Percentiles rank a stretch among this genome's conserved stretches.
Evolutionary conservation across 176 grass and related monocot genomes (phyloP).

Genomic region (Panicum miliaceum): DNA sequence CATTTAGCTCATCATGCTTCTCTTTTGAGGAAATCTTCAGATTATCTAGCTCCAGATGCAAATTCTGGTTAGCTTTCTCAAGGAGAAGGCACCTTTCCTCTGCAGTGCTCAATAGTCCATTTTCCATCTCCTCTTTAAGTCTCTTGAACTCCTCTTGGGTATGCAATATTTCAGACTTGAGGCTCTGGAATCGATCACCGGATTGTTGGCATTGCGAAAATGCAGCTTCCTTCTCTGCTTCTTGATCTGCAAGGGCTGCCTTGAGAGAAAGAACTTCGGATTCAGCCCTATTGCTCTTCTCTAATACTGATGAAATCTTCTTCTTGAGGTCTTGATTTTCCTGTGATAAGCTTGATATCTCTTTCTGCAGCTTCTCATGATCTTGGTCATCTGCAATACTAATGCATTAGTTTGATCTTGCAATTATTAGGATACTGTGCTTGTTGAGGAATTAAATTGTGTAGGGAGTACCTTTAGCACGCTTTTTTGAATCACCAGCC

Average conservation of each 20-base stretch:
- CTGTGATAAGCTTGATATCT: slow-evolving; percentile 72
- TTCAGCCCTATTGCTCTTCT: slow-evolving; percentile 58
- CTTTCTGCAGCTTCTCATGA: slow-evolving; percentile 71
- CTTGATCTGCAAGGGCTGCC: slow-evolving; percentile 61
- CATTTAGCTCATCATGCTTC: slow-evolving; percentile 60
- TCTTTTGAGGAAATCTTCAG: slow-evolving; percentile 63
- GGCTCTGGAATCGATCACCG: slow-evolving; percentile 52
- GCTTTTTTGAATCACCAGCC: slow-evolving; percentile 54
- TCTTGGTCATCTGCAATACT: slow-evolving; percentile 59
- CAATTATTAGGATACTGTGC: neutral
- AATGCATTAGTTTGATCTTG: slow-evolving; percentile 27
- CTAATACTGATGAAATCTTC: slow-evolving; percentile 61
- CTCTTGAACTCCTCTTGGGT: slow-evolving; percentile 85
- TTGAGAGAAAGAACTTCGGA: slow-evolving; percentile 63
- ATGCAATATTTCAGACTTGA: slow-evolving; percentile 72
- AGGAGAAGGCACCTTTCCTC: slow-evolving; percentile 64
- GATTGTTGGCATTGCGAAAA: slow-evolving; percentile 73
- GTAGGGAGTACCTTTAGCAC: slow-evolving; percentile 51
- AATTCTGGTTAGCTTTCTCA: slow-evolving; percentile 67
- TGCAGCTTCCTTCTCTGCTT: slow-evolving; percentile 66
- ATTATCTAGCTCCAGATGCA: slow-evolving; percentile 69
- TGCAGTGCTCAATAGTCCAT: slow-evolving; percentile 52
- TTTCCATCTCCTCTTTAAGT: slow-evolving; percentile 80
- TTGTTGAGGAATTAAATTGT: slow-evolving; percentile 23
- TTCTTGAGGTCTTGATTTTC: slow-evolving; percentile 95